Conservation (phyloP, 1,139 yeast species). For the Meyerozyma guilliermondii region DNA sequence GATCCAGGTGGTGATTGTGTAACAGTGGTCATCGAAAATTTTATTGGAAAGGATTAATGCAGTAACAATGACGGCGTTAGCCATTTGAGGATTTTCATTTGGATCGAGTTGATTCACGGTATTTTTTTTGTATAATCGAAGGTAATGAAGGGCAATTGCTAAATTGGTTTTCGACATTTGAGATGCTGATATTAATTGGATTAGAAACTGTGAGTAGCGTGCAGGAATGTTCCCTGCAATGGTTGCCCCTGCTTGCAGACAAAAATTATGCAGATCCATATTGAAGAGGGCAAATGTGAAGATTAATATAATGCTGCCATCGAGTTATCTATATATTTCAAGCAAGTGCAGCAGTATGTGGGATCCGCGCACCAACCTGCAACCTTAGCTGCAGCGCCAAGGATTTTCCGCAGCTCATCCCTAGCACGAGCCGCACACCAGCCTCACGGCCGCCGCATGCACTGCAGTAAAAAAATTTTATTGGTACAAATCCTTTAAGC, state of each 20-base stretch:
- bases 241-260: neutral
- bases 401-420: neutral
- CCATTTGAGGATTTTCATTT: slow-evolving; percentile 7
- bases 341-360: neutral
- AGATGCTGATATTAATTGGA: slow-evolving; percentile 7
- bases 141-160: slow-evolving; percentile 2
- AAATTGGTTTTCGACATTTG: slow-evolving; percentile 10
- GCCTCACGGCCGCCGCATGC: too few relatives aligned
- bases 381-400: neutral
- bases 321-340: neutral
- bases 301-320: neutral
- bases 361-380: neutral
- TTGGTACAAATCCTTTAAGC: too few relatives aligned
- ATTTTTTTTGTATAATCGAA: neutral
- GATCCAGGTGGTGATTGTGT: slow-evolving; percentile 12
- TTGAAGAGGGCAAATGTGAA: neutral
- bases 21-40: slow-evolving; percentile 12
- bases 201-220: neutral
- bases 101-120: slow-evolving; percentile 7
- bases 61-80: slow-evolving; percentile 9
- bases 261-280: neutral
- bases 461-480: too few relatives aligned
- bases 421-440: neutral
- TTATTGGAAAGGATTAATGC: slow-evolving; percentile 12
- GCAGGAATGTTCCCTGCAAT: neutral